Conservation (phyloP, 1,284 basidiomycete species). For the Apiotrichum veenhuisii region DNA sequence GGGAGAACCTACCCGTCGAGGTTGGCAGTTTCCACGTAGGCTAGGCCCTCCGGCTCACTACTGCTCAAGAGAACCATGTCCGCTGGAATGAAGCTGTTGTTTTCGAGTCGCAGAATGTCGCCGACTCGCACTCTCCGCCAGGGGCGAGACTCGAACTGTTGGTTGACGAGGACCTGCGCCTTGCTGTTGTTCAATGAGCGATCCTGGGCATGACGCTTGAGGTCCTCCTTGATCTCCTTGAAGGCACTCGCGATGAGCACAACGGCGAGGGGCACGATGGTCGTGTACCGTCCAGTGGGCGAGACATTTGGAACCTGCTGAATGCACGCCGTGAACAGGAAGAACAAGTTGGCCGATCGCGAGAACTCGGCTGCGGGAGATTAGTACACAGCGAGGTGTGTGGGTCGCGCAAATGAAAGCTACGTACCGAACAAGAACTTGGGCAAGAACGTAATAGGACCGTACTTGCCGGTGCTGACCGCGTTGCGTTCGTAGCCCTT, state of each 20-base stretch:
- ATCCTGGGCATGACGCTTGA: constrained; percentile 96
- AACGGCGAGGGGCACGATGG: constrained; percentile 83
- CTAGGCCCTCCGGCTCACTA: constrained; percentile 93
- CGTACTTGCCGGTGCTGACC: constrained; percentile 95
- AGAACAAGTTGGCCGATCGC: constrained; percentile 99
- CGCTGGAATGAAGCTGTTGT: constrained; percentile 92
- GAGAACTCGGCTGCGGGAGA: constrained; percentile 37
- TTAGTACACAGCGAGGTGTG: too few species aligned
- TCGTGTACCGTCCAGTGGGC: constrained; percentile 92
- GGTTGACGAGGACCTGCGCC: constrained; percentile 69
- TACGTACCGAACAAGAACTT: constrained; percentile 84
- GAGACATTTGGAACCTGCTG: constrained; percentile 98
- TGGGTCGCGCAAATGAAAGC: too few species aligned
- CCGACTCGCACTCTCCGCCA: constrained; percentile 91
- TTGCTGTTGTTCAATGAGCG: constrained; percentile 81
- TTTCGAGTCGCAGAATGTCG: constrained; percentile 85
- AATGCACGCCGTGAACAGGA: constrained; percentile 96
- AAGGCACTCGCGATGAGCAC: constrained; percentile 94
- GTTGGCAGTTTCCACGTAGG: constrained; percentile 97
- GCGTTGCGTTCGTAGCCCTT: constrained; percentile 73
- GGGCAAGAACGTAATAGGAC: constrained; percentile 78
- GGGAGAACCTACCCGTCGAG: constrained; percentile 68
- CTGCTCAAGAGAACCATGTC: constrained; percentile 84
- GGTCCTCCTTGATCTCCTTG: constrained; percentile 93
- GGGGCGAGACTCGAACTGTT: constrained; percentile 67